Base-by-base conservation (phyloP, 2,329 filamentous ascomycete species). In the Akanthomyces dipterigenus region DNA sequence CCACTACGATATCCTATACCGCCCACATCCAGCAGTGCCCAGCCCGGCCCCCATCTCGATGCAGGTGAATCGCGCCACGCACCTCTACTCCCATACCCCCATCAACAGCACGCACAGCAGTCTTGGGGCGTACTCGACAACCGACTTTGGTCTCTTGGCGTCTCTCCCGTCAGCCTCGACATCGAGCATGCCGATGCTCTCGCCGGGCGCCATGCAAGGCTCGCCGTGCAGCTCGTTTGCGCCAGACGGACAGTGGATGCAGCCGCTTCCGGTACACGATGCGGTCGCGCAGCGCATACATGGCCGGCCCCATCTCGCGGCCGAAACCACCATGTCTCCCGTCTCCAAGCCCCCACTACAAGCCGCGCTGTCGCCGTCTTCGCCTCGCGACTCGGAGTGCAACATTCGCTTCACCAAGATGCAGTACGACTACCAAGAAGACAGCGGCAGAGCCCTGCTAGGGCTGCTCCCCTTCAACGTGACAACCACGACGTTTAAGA, bases 1-100 rank as follows among this genome's bases (percentile, higher is more conserved):
- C 63, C 95, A 98, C 75, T 99, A 98, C 74, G 95, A 98, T 73
- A 87, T 99, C 64, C 82, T 98, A 38, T 99, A 99, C 78, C 87
- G 85, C 24, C 60, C 34, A 20, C 71, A 78, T 81, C 60, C 68
- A 62, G 2, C 64, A 34, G 31, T 9, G 11, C 31, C 31, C 3
- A 9, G 31, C 31, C 63, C 69, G 55, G 49, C 65, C 61, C 70
- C 55, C 64, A 36, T 54, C 14, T 36, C 58, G 20, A 49, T 87
- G 49, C 82, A 84, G 65, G 80, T 88, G 50, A 78, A 85, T 67
- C 76, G 82, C 26, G 81, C 79, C 11, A 72, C 75, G 16, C 72
- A 73, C 3, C 78, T 84, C 62, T 74, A 76, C 4, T 77, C 80
- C 53, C 75, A 78, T 43, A 76, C 78, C 42, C 68, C 75, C 18